Evolutionary conservation across 179 eudicot genomes (phyloP), one percentile per base, ranked within the genome.

Genomic region (Beta corolliflora): DNA sequence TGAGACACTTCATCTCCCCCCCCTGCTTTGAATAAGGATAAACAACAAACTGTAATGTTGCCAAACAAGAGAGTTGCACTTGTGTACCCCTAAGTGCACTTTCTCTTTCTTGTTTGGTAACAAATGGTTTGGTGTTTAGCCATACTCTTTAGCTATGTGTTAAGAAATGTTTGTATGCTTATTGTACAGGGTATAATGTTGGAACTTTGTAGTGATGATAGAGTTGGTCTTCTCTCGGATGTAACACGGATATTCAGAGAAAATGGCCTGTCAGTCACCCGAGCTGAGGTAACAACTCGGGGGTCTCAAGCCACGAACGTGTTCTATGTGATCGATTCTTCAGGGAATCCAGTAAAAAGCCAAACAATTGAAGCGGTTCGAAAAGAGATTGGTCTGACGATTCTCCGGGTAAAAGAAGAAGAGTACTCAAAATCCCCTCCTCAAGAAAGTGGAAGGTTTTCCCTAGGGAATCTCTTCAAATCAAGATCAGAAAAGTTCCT

Each of bases 211-310:
- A 77, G 92, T 18, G 92, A 90, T 13, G 98, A 95, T 79, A 85
- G 98, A 80, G 86, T 82, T 4, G 98, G 98, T 0, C 95, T 95
- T 73, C 89, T 95, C 9, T 87, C 98, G 5, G 98, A 95, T 45
- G 95, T 93, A 46, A 95, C 98, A 7, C 88, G 98, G 13, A 89
- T 93, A 77, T 93, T 95, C 79, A 89, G 97, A 77, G 98, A 95
- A 73, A 91, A 93, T 19, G 95, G 98, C 9, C 89, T 95, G 15
- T 91, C 97, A 8, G 93, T 95, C 15, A 89, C 91, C 11, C 85
- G 91, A 77, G 98, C 98, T 13, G 98, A 95, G 91, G 97, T 93
- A 71, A 85, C 92, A 9, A 95, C 98, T 15, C 80, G 92, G 69
- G 94, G 95, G 14, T 86, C 90, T 18, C 90, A 92, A 83, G 98